A percentile compares a stretch with the other conserved stretches of the same genome.
Evolutionary conservation across 495 filamentous ascomycete genomes (phyloP).

Genomic region (Daldinia decipiens): DNA sequence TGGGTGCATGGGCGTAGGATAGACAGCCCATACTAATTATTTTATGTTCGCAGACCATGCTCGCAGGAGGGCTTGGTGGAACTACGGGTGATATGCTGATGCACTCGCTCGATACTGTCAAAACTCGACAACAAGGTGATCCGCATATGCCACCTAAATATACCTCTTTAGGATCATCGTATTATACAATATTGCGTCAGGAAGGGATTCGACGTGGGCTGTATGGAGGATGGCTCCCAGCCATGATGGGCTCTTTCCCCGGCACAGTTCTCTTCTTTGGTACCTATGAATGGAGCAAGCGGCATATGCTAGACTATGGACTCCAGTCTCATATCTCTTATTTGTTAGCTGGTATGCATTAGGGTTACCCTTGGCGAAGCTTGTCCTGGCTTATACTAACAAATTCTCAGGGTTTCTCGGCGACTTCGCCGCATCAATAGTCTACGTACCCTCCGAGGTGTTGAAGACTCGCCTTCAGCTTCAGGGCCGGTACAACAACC

Average conservation of each 20-base stretch:
- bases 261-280: conserved; percentile 97
- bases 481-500: conserved; percentile 95
- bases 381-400: conserved; percentile 32
- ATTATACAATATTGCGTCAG: conserved; percentile 90
- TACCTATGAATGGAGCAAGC: conserved; percentile 94
- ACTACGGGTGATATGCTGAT: conserved; percentile 96
- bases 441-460: conserved; percentile 97
- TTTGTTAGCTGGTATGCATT: conserved; percentile 74
- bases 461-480: conserved; percentile 94
- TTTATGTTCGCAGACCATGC: conserved; percentile 74
- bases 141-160: conserved; percentile 91
- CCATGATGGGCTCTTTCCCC: conserved; percentile 90
- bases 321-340: conserved; percentile 83
- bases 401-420: conserved; percentile 78
- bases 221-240: conserved; percentile 92
- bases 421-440: conserved; percentile 87
- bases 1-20: background rate
- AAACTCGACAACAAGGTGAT: conserved; percentile 98
- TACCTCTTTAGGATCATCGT: conserved; percentile 85
- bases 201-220: conserved; percentile 88
- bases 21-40: conserved; percentile 24
- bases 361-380: background rate
- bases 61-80: conserved; percentile 91
- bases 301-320: conserved; percentile 83
- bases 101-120: conserved; percentile 98